phyloP scores from a whole-genome alignment of 1,139 yeast species.

The Candida mesenterica region DNA sequence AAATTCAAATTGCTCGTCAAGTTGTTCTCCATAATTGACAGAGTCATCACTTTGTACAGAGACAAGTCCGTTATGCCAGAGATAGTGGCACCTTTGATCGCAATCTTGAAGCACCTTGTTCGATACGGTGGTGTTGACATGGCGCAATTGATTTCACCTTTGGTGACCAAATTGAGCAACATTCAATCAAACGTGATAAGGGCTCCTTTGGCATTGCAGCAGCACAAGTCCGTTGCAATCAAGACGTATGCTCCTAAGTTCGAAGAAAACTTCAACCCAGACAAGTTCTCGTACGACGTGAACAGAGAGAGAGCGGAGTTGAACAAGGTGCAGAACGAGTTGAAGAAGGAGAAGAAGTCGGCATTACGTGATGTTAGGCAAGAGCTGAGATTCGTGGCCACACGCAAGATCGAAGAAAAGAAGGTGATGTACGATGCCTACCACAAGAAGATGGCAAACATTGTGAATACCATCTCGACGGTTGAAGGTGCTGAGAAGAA shows the following conservation, averaged over 20 bases:
- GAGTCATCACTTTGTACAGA: slow-evolving; percentile 51
- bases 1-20: slow-evolving; percentile 33
- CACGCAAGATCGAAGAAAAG: slow-evolving; percentile 80
- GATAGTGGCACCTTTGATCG: slow-evolving; percentile 41
- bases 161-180: slow-evolving; percentile 50
- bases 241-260: slow-evolving; percentile 87
- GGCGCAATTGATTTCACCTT: slow-evolving; percentile 16
- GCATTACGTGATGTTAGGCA: slow-evolving; percentile 87
- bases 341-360: slow-evolving; percentile 89
- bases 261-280: slow-evolving; percentile 95
- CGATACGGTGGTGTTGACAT: slow-evolving; percentile 25
- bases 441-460: slow-evolving; percentile 84
- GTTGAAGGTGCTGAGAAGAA: slow-evolving; percentile 95
- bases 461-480: slow-evolving; percentile 82
- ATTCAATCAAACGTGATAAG: slow-evolving; percentile 50
- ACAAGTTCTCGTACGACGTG: slow-evolving; percentile 85
- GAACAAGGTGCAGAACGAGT: slow-evolving; percentile 74
- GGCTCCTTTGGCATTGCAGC: slow-evolving; percentile 76
- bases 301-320: slow-evolving; percentile 80
- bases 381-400: slow-evolving; percentile 82
- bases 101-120: slow-evolving; percentile 36
- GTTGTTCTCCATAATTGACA: slow-evolving; percentile 27
- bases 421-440: slow-evolving; percentile 73
- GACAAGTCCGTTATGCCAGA: slow-evolving; percentile 66
- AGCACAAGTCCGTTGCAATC: slow-evolving; percentile 83